phyloP scores from a whole-genome alignment of 1,284 basidiomycete species.

The Microbotryum lychnidis-dioicae region DNA sequence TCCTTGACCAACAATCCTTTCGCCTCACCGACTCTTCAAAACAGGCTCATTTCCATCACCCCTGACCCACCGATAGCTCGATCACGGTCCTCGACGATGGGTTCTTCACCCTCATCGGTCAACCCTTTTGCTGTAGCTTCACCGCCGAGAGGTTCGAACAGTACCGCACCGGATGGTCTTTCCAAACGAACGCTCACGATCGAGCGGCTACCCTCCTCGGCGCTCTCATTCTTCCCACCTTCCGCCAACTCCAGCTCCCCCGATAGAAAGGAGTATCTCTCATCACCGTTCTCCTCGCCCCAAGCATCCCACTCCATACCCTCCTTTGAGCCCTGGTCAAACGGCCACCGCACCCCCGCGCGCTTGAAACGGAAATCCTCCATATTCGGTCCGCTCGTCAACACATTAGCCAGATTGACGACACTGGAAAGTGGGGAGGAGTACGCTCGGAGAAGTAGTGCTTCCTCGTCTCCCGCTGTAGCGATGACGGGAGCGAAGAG shows the following conservation, averaged over 20 bases:
- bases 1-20: slow-evolving; percentile 7
- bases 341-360: background rate
- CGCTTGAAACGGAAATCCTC: background rate
- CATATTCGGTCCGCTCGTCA: slow-evolving; percentile 1
- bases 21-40: background rate
- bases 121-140: background rate
- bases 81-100: background rate
- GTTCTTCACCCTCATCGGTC: background rate
- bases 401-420: background rate
- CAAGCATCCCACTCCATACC: background rate
- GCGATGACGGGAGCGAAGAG: too few relatives aligned
- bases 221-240: slow-evolving; percentile 57
- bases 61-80: background rate
- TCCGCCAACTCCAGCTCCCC: slow-evolving; percentile 27
- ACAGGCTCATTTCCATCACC: background rate
- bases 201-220: slow-evolving; percentile 49
- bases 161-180: background rate
- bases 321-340: background rate
- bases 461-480: background rate
- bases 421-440: background rate
- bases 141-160: background rate
- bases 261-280: background rate
- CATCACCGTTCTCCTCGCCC: background rate
- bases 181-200: slow-evolving; percentile 40
- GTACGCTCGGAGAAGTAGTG: background rate